Evolutionary conservation across 306 rosid genomes (phyloP), one percentile per base, ranked within the genome.

Genomic region (Mimosa pudica): DNA sequence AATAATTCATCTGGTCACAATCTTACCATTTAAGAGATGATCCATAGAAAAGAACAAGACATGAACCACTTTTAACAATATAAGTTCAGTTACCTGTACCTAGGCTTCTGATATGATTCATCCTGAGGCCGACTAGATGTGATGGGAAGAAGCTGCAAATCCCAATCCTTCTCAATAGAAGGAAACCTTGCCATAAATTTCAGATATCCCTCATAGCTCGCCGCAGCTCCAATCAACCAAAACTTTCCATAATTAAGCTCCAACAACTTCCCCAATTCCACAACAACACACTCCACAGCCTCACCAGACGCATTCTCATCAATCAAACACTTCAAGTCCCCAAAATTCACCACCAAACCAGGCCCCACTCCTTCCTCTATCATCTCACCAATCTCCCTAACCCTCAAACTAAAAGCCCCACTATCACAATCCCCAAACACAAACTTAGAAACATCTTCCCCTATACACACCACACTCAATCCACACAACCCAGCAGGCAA

Each of bases 121-220:
- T 86, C 63, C 85, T 65, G 81, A 80, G 94, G 71, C 70, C 80
- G 87, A 45, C 85, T 81, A 83, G 93, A 91, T 12, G 97, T 91
- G 57, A 96, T 96, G 2, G 96, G 99, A 7, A 93, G 86, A 85
- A 90, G 94, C 80, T 91, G 96, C 85, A 96, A 81, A 75, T 91
- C 92, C 98, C 96, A 96, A 8, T 96, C 97, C 82, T 91, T 93
- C 76, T 93, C 99, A 0, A 93, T 62, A 24, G 86, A 83, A 18
- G 96, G 90, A 85, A 89, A 93, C 84, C 67, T 86, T 5, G 81
- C 87, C 68, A 93, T 73, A 67, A 96, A 91, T 68, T 90, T 91
- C 88, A 91, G 82, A 77, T 93, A 93, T 70, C 83, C 85, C 69
- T 94, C 99, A 58, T 91, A 90, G 79, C 90, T 93, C 2, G 86